Percentiles rank a stretch among this genome's conserved stretches.
phyloP scores from a whole-genome alignment of 2,329 filamentous ascomycete species.

The Myriosclerotinia curreyana region DNA sequence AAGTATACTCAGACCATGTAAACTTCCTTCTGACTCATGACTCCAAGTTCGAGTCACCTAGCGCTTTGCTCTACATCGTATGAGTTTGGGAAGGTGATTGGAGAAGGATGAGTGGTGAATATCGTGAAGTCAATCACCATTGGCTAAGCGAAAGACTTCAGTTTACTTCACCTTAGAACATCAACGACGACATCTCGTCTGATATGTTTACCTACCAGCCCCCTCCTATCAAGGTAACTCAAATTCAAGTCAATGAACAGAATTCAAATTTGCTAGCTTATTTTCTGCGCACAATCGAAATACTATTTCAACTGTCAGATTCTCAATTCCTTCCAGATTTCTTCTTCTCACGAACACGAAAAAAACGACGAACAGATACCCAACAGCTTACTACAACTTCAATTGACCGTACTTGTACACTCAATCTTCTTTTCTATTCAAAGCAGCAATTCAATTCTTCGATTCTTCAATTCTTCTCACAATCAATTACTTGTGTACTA shows the following conservation, averaged over 20 bases:
- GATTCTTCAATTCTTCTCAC: neutral
- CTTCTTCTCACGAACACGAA: neutral
- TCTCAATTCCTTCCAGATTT: neutral
- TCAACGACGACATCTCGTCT: neutral
- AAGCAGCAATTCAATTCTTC: too few species aligned
- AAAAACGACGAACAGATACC: neutral
- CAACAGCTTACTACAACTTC: neutral
- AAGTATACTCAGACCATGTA: neutral
- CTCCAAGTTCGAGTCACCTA: rapidly evolving
- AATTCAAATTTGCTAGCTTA: neutral
- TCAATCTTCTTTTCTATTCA: neutral
- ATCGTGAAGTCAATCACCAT: neutral
- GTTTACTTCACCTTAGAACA: neutral
- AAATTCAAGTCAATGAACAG: neutral
- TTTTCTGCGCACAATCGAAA: neutral
- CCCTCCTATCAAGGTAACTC: neutral
- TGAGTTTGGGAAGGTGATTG: neutral
- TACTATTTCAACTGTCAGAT: neutral
- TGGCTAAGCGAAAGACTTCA: neutral
- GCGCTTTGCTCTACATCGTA: neutral
- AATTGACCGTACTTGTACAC: neutral
- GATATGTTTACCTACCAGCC: neutral
- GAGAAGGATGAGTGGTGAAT: neutral
- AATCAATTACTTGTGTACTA: neutral
- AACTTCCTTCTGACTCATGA: neutral